phyloP scores from a whole-genome alignment of 352 stramenopile species.

The Globisporangium megalacanthum region DNA sequence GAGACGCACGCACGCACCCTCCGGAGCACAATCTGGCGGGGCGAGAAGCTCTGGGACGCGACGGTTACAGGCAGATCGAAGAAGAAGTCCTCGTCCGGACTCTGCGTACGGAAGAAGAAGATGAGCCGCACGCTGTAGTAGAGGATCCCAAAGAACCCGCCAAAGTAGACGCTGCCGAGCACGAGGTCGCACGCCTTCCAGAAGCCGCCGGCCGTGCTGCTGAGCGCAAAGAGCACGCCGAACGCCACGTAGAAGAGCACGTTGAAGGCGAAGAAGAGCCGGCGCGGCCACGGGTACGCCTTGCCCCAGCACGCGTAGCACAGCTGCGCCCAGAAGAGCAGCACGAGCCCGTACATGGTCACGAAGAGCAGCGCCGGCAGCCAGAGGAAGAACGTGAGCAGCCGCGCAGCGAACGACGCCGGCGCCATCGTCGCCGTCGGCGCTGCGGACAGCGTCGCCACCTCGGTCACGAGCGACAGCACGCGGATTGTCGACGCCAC shows the following conservation, averaged over 20 bases:
- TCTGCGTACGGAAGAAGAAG: slow-evolving; percentile 74
- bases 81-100: slow-evolving; percentile 75
- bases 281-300: slow-evolving; percentile 61
- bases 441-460: slow-evolving; percentile 40
- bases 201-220: slow-evolving; percentile 37
- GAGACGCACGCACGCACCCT: slow-evolving; percentile 26
- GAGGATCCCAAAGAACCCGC: slow-evolving; percentile 57
- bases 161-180: slow-evolving; percentile 56
- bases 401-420: slow-evolving; percentile 35
- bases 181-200: slow-evolving; percentile 68
- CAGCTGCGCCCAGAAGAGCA: slow-evolving; percentile 83
- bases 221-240: slow-evolving; percentile 37
- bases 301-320: slow-evolving; percentile 81
- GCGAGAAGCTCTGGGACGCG: slow-evolving; percentile 20
- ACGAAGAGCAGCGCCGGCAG: slow-evolving; percentile 79
- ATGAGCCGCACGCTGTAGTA: slow-evolving; percentile 81
- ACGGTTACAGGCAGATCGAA: slow-evolving; percentile 57
- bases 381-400: slow-evolving; percentile 66
- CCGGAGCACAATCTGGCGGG: slow-evolving; percentile 57
- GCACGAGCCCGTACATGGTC: slow-evolving; percentile 78
- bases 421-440: slow-evolving; percentile 23
- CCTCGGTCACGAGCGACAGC: slow-evolving; percentile 51
- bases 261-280: slow-evolving; percentile 76
- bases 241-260: slow-evolving; percentile 65
- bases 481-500: slow-evolving; percentile 57